These are phyloP conservation scores for Singerocomus inundabilis DNA, from an alignment of 1,284 basidiomycete genomes.

Conservation along the genomic window DNA sequence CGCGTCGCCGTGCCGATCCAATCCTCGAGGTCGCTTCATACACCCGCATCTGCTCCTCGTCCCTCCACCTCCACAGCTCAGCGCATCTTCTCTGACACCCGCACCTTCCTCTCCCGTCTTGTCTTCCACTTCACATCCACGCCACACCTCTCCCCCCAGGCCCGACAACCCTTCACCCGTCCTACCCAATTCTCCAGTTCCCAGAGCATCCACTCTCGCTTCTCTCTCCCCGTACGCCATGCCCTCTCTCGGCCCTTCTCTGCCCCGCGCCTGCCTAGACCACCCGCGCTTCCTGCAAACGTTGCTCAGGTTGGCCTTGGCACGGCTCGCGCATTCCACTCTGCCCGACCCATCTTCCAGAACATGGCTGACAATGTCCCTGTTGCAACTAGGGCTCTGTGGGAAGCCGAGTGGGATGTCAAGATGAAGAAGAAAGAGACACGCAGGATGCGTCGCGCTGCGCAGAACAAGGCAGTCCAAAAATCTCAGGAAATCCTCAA, in stretches of 20 bases:
- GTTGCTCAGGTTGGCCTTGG: conserved; percentile 69
- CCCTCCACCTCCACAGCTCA: conserved; percentile 38
- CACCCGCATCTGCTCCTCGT: conserved; percentile 11
- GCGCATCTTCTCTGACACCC: conserved; percentile 52
- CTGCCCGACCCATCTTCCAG: conserved; percentile 71
- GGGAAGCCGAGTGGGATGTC: conserved; percentile 67
- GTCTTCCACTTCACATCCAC: conserved; percentile 52
- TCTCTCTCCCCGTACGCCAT: conserved; percentile 54
- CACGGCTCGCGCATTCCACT: conserved; percentile 68
- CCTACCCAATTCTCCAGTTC: conserved; percentile 35
- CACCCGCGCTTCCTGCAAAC: conserved; percentile 48
- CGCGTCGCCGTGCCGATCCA: conserved; percentile 11
- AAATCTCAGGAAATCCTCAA: conserved; percentile 38
- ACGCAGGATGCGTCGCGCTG: conserved; percentile 35
- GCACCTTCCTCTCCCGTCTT: conserved; percentile 52
- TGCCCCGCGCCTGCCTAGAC: conserved; percentile 53
- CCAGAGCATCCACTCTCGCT: conserved; percentile 38
- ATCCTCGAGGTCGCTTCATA: conserved; percentile 21
- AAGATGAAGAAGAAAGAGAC: conserved; percentile 47
- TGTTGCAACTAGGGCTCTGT: conserved; percentile 62
- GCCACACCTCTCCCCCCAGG: conserved; percentile 46
- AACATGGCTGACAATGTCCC: conserved; percentile 75
- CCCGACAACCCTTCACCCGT: conserved; percentile 39
- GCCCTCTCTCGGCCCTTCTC: conserved; percentile 44
- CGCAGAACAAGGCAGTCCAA: conserved; percentile 19